Base-by-base conservation (phyloP, 2,329 filamentous ascomycete species). In the Penicillium sp. region DNA sequence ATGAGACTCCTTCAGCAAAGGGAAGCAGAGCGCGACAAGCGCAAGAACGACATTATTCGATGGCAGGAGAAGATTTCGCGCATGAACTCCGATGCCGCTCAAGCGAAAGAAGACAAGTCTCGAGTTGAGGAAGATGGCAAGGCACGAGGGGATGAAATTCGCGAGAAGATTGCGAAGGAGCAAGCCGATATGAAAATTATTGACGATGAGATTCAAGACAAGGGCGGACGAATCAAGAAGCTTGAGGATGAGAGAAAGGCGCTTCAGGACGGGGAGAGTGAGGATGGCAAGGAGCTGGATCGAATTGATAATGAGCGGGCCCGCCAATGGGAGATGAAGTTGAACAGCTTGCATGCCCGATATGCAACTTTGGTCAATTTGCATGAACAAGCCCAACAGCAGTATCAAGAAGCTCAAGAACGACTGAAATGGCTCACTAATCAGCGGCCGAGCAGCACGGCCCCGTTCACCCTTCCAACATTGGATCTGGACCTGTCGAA, bases 1-100 rank as follows among this genome's bases (percentile, higher is more conserved):
- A 92, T 97, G 59, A 84, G 83, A 59, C 70, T 81, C 26, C 73
- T 89, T 56, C 82, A 85, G 62, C 83, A 87, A 64, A 88, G 87
- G 72, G 82, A 85, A 68, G 81, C 82, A 8, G 85, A 88, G 65
- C 80, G 85, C 37, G 81, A 85, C 70, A 88, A 87, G 73, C 76
- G 87, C 59, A 83, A 83, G 66, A 83, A 86, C 45, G 86, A 89
- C 62, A 82, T 86, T 49, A 72, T 80, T 26, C 80, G 83, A 57
- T 89, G 86, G 86, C 79, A 83, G 60, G 78, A 81, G 33, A 83
- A 86, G 68, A 80, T 83, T 14, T 75, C 74, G 25, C 80, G 83
- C 40, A 82, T 88, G 71, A 79, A 76, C 43, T 74, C 77, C 25
- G 82, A 85, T 57, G 79, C 81, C 33, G 75, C 78, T 26, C 78